phyloP scores from a whole-genome alignment of 495 filamentous ascomycete genomes.

The Penicillium canescens region DNA sequence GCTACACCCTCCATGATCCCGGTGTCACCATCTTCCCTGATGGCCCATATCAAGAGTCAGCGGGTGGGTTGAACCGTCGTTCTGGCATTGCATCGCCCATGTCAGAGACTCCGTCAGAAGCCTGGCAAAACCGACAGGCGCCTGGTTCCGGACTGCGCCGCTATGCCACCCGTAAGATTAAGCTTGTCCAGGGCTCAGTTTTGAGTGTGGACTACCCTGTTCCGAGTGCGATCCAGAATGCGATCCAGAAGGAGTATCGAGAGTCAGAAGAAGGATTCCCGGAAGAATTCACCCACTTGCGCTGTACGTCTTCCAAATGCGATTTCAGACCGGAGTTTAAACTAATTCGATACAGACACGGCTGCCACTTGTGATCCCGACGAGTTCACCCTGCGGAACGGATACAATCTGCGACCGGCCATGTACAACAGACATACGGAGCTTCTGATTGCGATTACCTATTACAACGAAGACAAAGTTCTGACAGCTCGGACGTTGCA shows the following conservation, averaged over 20 bases:
- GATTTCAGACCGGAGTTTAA: background rate
- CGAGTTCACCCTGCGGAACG: constrained; percentile 97
- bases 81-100: constrained; percentile 22
- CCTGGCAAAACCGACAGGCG: constrained; percentile 79
- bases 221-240: constrained; percentile 94
- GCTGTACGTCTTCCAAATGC: constrained; percentile 56
- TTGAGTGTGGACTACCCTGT: constrained; percentile 97
- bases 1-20: constrained; percentile 39
- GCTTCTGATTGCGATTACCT: constrained; percentile 94
- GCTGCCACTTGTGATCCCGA: constrained; percentile 97
- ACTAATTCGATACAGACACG: constrained; percentile 60
- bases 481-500: constrained; percentile 90
- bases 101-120: constrained; percentile 57
- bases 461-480: constrained; percentile 98
- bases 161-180: constrained; percentile 91
- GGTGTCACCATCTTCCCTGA: constrained; percentile 42
- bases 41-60: constrained; percentile 53
- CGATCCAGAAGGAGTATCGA: constrained; percentile 89
- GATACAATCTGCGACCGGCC: constrained; percentile 93
- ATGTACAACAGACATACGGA: constrained; percentile 99
- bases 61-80: constrained; percentile 38
- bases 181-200: constrained; percentile 91
- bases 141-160: constrained; percentile 73
- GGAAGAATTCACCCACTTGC: constrained; percentile 96
- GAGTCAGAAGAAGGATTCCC: constrained; percentile 70